Evolutionary conservation across 805 yeast genomes (phyloP), one percentile per base, ranked within the genome.

Genomic region (Candida alai): DNA sequence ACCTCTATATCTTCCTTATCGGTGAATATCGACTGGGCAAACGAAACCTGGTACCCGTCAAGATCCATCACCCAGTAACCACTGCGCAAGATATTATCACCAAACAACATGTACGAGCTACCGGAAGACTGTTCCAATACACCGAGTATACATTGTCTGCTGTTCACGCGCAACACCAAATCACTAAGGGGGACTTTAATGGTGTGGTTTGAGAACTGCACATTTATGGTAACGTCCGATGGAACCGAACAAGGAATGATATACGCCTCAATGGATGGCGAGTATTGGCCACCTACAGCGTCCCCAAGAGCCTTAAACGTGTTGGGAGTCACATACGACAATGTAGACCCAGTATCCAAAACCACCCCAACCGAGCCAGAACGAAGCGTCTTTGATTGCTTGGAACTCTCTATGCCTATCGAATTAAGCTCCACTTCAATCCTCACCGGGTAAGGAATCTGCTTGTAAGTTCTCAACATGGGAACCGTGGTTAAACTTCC

Each of bases 51-150:
- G 30, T 56, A 58, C 48, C 71, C 71, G 20, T 77, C 84, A 33
- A 79, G 57, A 53, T 83, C 82, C 54, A 72, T 79, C 11, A 79
- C 85, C 18, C 77, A 67, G 52, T 80, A 82, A 2, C 80, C 79
- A 37, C 73, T 68, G 35, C 84, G 65, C 42, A 84, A 57, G 49
- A 83, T 73, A 29, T 73, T 70, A 50, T 80, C 88, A 8, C 93
- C 93, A 23, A 84, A 61, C 35, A 79, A 24, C 35, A 37, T 30
- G 15, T 37, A 37, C 10, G 34, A n/a, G 19, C 28, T 28, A 13
- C 31, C 17, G 9, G 44, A 16, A 28, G 30, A 19, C 35, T 52
- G 58, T 10, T 39, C 44, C 19, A 54, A 34, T 15, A 59, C 43
- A 4, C 64, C 62, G 39, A 61, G 49, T 31, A 40, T 42, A 42